These are phyloP conservation scores for Linum lewisii DNA, from an alignment of 345 rosid genomes.

Conservation along the genomic window DNA sequence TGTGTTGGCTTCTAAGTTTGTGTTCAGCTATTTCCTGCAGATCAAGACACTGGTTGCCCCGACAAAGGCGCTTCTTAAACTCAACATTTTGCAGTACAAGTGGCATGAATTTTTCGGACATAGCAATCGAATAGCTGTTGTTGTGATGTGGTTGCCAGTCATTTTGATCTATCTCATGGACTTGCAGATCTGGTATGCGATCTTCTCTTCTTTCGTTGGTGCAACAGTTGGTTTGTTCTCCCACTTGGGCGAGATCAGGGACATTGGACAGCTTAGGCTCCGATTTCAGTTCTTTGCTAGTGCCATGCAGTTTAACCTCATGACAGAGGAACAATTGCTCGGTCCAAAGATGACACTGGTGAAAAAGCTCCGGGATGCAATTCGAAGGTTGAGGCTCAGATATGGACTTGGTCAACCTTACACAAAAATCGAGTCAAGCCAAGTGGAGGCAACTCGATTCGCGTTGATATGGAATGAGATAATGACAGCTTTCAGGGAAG, in stretches of 20 bases:
- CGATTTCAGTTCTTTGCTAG: slow-evolving; percentile 97
- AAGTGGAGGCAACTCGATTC: slow-evolving; percentile 84
- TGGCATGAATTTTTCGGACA: slow-evolving; percentile 53
- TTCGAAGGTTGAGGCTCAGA: slow-evolving; percentile 74
- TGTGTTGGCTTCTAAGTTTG: slow-evolving; percentile 72
- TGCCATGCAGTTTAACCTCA: slow-evolving; percentile 90
- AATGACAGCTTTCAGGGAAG: slow-evolving; percentile 78
- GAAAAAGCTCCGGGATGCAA: slow-evolving; percentile 77
- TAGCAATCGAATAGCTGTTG: slow-evolving; percentile 68
- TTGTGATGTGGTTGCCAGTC: slow-evolving; percentile 76
- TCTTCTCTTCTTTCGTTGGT: slow-evolving; percentile 79
- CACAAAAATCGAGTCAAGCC: slow-evolving; percentile 90
- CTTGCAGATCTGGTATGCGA: slow-evolving; percentile 90
- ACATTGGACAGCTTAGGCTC: slow-evolving; percentile 72
- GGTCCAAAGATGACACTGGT: slow-evolving; percentile 57
- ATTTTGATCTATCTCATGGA: slow-evolving; percentile 77
- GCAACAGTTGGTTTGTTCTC: slow-evolving; percentile 76
- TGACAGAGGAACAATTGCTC: slow-evolving; percentile 91
- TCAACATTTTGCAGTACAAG: slow-evolving; percentile 37
- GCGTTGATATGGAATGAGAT: slow-evolving; percentile 98
- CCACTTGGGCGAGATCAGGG: slow-evolving; percentile 94
- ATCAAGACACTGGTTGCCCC: slow-evolving; percentile 77
- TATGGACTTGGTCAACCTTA: slow-evolving; percentile 88
- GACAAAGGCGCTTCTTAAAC: slow-evolving; percentile 37
- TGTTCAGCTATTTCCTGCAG: slow-evolving; percentile 78